phyloP scores from a whole-genome alignment of 176 grass and related monocot genomes.

The Luzula sylvatica region DNA sequence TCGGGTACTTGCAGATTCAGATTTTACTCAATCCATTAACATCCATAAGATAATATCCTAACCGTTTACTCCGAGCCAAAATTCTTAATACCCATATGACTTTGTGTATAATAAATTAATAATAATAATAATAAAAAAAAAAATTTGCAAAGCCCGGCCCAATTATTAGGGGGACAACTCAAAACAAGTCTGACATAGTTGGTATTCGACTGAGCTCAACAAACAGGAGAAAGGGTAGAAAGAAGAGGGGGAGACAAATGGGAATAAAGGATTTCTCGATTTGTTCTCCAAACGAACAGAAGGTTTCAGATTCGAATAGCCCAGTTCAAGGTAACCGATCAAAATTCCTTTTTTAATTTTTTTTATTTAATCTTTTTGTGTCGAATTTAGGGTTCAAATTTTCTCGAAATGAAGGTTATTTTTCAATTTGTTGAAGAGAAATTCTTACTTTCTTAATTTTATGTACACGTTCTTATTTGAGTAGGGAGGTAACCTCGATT shows the following conservation, averaged over 20 bases:
- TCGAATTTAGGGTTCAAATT: neutral
- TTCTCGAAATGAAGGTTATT: neutral
- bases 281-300: slow-evolving; percentile 11
- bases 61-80: too few species aligned
- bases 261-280: slow-evolving; percentile 3
- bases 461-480: neutral
- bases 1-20: too few species aligned
- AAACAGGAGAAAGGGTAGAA: neutral
- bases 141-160: neutral
- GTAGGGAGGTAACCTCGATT: neutral
- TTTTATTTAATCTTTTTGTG: too few species aligned
- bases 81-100: too few species aligned
- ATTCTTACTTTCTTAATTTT: neutral
- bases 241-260: neutral
- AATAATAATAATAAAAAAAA: too few species aligned
- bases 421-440: neutral
- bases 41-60: too few species aligned
- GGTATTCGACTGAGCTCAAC: neutral
- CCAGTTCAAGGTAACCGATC: slow-evolving; percentile 9
- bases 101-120: too few species aligned
- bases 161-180: neutral
- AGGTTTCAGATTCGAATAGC: slow-evolving; percentile 2
- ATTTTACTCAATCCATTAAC: too few species aligned
- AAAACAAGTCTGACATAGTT: neutral
- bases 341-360: neutral